Evolutionary conservation across 768 basidiomycete genomes (phyloP).

Genomic region (Amanita jacksonii): DNA sequence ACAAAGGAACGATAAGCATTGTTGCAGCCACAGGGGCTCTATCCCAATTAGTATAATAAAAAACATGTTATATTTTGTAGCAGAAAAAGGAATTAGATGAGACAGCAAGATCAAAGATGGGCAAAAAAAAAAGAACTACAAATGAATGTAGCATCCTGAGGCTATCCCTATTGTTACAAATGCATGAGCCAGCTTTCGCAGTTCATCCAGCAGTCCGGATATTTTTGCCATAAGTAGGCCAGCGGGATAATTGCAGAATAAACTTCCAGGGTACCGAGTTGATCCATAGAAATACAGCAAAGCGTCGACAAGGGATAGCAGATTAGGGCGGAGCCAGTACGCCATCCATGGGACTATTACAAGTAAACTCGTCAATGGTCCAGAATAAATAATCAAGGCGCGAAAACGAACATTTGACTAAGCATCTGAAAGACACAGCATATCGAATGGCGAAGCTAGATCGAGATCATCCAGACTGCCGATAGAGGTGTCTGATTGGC

Average conservation of each 20-base stretch:
- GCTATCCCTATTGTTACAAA: slow-evolving; percentile 5
- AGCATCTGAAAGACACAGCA: slow-evolving; percentile 11
- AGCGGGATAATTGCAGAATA: neutral
- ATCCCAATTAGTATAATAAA: too few relatives aligned
- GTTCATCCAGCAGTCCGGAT: neutral
- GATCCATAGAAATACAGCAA: slow-evolving; percentile 3
- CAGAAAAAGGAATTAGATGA: neutral
- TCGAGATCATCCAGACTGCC: slow-evolving; percentile 6
- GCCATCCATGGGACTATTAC: neutral
- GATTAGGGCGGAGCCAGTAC: neutral
- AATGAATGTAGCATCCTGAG: neutral
- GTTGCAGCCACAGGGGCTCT: too few relatives aligned
- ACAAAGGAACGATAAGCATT: too few relatives aligned
- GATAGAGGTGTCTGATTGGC: neutral
- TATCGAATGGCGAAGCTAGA: neutral
- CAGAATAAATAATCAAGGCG: neutral
- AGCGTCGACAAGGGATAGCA: neutral
- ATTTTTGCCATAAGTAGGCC: neutral
- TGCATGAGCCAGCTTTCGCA: neutral
- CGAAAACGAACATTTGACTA: neutral
- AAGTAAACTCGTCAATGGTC: neutral
- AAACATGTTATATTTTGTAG: slow-evolving; percentile 1
- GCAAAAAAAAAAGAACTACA: neutral
- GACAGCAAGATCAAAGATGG: neutral
- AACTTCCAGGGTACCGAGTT: neutral